Base-by-base conservation (phyloP, 2,329 filamentous ascomycete species). In the Clarireedia monteithiana region DNA sequence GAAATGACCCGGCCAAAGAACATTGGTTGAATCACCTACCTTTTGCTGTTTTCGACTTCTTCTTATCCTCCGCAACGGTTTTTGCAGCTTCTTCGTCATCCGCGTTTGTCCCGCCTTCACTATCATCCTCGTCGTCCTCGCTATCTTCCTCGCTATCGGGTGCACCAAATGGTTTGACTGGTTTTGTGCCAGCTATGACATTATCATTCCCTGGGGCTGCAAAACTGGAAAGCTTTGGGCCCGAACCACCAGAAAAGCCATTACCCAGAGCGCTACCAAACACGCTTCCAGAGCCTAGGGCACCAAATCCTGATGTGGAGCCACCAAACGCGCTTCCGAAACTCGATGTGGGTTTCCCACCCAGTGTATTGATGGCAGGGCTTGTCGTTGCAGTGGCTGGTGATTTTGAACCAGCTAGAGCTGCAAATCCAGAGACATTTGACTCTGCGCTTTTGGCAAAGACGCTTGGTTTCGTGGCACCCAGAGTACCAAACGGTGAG, bases 141-240 rank as follows among this genome's bases (percentile, higher is more conserved):
- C 78, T 79, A 42, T 83, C 82, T 2, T 74, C 77, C 49, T 85
- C 83, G 58, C 82, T 86, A 40, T 84, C 84, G 1, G 88, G 82
- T 12, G 89, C 87, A 34, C 90, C 90, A 68, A 96, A 94, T 0
- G 89, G 80, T 70, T 82, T 89, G 3, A 79, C 77, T 14, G 82
- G 77, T 69, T 88, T 88, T 58, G 77, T 77, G 57, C 75, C 81
- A 65, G 54, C 60, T 2, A 74, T 73, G 58, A 76, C 70, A 48
- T 73, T 73, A 17, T 71, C 66, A 38, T 73, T 72, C 50, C 78
- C 81, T 23, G 83, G 78, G 47, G 84, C 83, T 44, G 84, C 89
- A 71, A 95, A 96, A 62, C 80, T 86, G 2, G 79, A 78, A 9
- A 91, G 71, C 59, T 77, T 79, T 26, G 66, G 62, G 68, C 66